Percentiles rank a stretch among this genome's conserved stretches.
Evolutionary conservation across 768 basidiomycete genomes (phyloP).

Genomic region (Naganishia antarctica): DNA sequence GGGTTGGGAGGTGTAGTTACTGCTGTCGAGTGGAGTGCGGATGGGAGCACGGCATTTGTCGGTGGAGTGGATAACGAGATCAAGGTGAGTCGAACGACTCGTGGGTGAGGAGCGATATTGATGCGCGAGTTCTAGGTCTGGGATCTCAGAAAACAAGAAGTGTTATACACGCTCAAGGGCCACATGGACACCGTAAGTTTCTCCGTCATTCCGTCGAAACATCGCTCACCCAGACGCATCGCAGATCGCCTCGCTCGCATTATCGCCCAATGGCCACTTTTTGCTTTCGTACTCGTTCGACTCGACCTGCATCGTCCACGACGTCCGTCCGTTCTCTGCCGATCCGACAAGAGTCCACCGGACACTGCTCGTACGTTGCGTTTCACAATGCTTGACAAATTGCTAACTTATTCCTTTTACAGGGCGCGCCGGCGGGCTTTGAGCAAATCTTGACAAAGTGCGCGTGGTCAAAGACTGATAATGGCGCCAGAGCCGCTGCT

Average conservation of each 20-base stretch:
- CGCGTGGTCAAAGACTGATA: slow-evolving; percentile 68
- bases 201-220: neutral
- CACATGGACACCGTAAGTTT: slow-evolving; percentile 69
- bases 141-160: slow-evolving; percentile 77
- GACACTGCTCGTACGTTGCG: slow-evolving; percentile 48
- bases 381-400: neutral
- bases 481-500: slow-evolving; percentile 49
- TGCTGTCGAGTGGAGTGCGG: slow-evolving; percentile 82
- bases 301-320: slow-evolving; percentile 81
- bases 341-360: slow-evolving; percentile 76
- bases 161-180: slow-evolving; percentile 73
- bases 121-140: slow-evolving; percentile 59
- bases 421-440: slow-evolving; percentile 87
- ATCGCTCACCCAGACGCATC: neutral
- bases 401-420: slow-evolving; percentile 31
- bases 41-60: slow-evolving; percentile 83
- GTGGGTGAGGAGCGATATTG: neutral
- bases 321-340: slow-evolving; percentile 88
- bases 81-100: slow-evolving; percentile 61
- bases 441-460: slow-evolving; percentile 78
- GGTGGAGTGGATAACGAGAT: slow-evolving; percentile 94
- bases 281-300: slow-evolving; percentile 88
- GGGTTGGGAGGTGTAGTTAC: slow-evolving; percentile 81
- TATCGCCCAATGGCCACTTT: slow-evolving; percentile 82
- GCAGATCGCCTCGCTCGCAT: slow-evolving; percentile 74